Evolutionary conservation across 2,329 filamentous ascomycete species (phyloP).

Genomic region (Amauroascus verrucosus): DNA sequence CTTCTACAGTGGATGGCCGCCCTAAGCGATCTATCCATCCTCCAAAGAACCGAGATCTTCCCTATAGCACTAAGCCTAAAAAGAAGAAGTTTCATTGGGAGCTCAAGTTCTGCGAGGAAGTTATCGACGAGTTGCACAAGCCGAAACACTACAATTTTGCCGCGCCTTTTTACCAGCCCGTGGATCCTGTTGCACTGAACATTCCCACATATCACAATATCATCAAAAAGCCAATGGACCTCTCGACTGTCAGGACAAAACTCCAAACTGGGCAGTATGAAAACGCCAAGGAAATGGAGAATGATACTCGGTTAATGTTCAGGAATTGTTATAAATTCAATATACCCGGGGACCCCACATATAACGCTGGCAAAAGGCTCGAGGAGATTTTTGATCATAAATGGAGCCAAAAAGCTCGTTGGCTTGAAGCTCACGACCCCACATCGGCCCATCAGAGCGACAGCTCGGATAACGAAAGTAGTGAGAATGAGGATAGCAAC

Average conservation of each 20-base stretch:
- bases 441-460: constrained; percentile 55
- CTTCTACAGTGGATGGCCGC: constrained; percentile 63
- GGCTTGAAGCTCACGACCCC: constrained; percentile 65
- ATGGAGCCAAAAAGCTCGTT: constrained; percentile 69
- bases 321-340: constrained; percentile 92
- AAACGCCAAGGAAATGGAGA: constrained; percentile 73
- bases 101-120: constrained; percentile 77
- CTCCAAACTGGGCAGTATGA: constrained; percentile 69
- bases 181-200: constrained; percentile 86
- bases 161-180: constrained; percentile 66
- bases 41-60: constrained; percentile 81
- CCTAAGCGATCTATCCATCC: constrained; percentile 92
- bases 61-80: constrained; percentile 78
- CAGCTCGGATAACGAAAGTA: constrained; percentile 58
- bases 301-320: constrained; percentile 72
- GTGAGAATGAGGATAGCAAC: constrained; percentile 59
- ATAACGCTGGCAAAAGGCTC: constrained; percentile 59
- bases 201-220: constrained; percentile 89
- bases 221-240: constrained; percentile 95
- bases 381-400: constrained; percentile 64
- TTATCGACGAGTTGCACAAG: constrained; percentile 67
- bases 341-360: constrained; percentile 62
- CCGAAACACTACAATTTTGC: constrained; percentile 58
- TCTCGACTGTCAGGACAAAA: constrained; percentile 69
- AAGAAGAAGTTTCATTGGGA: constrained; percentile 84